Evolutionary conservation across 805 yeast genomes (phyloP), one percentile per base, ranked within the genome.

Genomic region (Metschnikowia kunwiensis): DNA sequence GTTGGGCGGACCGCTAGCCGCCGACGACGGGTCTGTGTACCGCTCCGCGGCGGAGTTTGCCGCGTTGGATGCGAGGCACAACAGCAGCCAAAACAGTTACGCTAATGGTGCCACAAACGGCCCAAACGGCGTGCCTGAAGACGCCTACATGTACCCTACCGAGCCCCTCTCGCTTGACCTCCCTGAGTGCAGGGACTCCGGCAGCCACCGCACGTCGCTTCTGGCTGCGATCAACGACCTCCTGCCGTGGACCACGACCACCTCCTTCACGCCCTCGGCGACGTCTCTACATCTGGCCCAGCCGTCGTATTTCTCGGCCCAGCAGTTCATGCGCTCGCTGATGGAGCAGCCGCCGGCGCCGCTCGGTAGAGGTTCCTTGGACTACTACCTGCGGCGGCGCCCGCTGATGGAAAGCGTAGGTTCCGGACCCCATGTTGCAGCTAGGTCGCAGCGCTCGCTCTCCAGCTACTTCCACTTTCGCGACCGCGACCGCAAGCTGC

Each of bases 211-310:
- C n/a, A 43, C 50, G 2, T 41, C 49, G 17, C 20, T 44, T 5
- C 42, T 38, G 44, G 46, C 30, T 7, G 43, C 42, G 3, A 21
- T 30, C 20, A 40, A 47, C 30, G 74, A 67, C 12, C 47, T 68
- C 28, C 61, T 68, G 20, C 74, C 74, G 5, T 44, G 66, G 36
- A 65, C 74, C 7, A 67, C 74, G 4, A 63, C 71, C 8, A 66
- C 72, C 0, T 65, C 71, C 3, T 55, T 63, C 28, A 63, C 72
- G 0, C 72, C 69, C 1, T 65, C 71, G 9, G 53, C 64, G 2
- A 55, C 59, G 19, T 65, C 71, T 2, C 44, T 65, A 11, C 72
- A 67, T 39, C 65, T 69, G 26, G 54, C 63, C 3, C 74, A 67
- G 36, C 70, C 66, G 5, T 65, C 70, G 4, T 68, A 65, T 39